Base-by-base conservation (phyloP, 2,329 filamentous ascomycete species). In the Alternaria brassicae region DNA sequence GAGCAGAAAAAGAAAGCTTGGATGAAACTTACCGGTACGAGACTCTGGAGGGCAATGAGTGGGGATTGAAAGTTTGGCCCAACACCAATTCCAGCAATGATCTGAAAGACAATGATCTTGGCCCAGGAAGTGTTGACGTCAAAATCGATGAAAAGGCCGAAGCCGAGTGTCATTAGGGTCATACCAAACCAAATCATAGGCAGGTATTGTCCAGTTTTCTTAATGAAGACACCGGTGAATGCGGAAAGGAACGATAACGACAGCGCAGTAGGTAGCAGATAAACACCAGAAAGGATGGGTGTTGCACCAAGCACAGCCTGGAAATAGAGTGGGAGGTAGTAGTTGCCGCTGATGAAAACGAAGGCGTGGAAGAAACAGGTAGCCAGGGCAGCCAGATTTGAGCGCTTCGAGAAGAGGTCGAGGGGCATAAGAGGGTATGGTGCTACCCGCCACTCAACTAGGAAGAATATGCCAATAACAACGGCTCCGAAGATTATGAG, bases 241-340 rank as follows among this genome's bases (percentile, higher is more conserved):
- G 85, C 84, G 0, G 90, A 91, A 30, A 84, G 74, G 61, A 91
- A 64, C 0, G 90, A 91, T 3, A 92, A 80, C 2, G 88, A 83
- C 32, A 94, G 72, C 8, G 90, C 90, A 62, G 86, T 87, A 0
- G 91, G 89, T 13, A 95, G 82, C 15, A 92, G 77, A 71, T 92
- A 92, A 48, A 93, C 87, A 49, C 92, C 92, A 1, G 88, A 91
- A 28, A 90, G 80, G 34, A 93, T 85, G 0, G 91, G 89, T 0
- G 84, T 83, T 2, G 87, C 87, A 49, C 89, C 85, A 41, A 91
- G 82, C 51, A 91, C 88, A 51, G 89, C 85, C 78, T 96, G 92
- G 78, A 93, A 94, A 81, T 96, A 97, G 2, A 96, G 83, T 0
- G 92, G 92, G 4, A 96, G 82, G 79, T 91, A 96, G 82, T 94